phyloP scores from a whole-genome alignment of 768 basidiomycete genomes.

The Russula griseocarnosa region DNA sequence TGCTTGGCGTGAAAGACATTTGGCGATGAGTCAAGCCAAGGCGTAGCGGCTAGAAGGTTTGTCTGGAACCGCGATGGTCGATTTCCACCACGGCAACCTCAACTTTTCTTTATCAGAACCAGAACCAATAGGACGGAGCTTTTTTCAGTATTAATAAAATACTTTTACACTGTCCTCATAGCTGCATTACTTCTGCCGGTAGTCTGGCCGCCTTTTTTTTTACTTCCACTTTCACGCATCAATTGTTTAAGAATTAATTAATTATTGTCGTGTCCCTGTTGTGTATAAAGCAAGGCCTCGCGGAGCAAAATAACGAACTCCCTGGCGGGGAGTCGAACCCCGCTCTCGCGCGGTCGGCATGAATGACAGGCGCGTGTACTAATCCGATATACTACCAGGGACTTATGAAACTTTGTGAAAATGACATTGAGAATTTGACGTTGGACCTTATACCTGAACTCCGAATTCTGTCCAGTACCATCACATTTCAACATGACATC shows the following conservation, averaged over 20 bases:
- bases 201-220: background rate
- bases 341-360: constrained; percentile 34
- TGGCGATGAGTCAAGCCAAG: background rate
- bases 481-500: constrained; percentile 32
- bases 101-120: background rate
- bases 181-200: background rate
- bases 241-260: background rate
- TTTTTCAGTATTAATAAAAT: background rate
- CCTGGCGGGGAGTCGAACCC: constrained; percentile 38
- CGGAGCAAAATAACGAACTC: constrained; percentile 12
- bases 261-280: background rate
- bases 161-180: background rate
- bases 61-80: background rate
- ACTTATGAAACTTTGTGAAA: background rate
- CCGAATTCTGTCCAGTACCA: too few species aligned
- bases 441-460: background rate
- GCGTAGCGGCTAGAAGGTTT: background rate
- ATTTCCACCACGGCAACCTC: background rate
- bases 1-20: constrained; percentile 16
- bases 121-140: background rate
- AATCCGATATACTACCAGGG: constrained; percentile 30
- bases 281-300: background rate
- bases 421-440: background rate
- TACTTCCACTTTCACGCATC: too few species aligned
- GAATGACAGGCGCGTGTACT: constrained; percentile 29